These are phyloP conservation scores for Penicillium ochrochloron DNA, from an alignment of 495 filamentous ascomycete genomes.

Conservation along the genomic window DNA sequence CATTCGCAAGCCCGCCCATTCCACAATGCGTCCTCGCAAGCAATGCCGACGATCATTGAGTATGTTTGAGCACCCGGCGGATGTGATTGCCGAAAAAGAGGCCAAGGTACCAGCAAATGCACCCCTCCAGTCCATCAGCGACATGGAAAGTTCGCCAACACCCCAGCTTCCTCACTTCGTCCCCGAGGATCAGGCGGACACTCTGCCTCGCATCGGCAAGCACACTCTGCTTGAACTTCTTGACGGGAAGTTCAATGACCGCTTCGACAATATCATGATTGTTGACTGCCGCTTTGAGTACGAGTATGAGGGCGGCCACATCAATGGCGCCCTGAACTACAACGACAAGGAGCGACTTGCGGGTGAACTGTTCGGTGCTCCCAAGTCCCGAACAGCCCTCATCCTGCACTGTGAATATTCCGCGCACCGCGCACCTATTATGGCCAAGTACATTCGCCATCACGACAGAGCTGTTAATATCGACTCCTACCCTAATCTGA, in stretches of 20 bases:
- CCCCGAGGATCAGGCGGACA: slow-evolving; percentile 77
- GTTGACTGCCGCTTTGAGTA: slow-evolving; percentile 99
- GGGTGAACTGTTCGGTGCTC: slow-evolving; percentile 71
- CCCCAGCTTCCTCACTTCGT: slow-evolving; percentile 83
- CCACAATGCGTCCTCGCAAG: slow-evolving; percentile 77
- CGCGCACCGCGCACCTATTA: slow-evolving; percentile 93
- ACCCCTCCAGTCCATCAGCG: slow-evolving; percentile 73
- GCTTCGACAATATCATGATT: slow-evolving; percentile 77
- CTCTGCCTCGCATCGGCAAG: slow-evolving; percentile 83
- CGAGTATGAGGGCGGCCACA: slow-evolving; percentile 96
- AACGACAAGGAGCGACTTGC: slow-evolving; percentile 92
- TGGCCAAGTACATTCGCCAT: slow-evolving; percentile 78
- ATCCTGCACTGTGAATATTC: slow-evolving; percentile 99
- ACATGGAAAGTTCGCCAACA: slow-evolving; percentile 71
- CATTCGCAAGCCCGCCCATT: slow-evolving; percentile 71
- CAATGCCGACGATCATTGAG: slow-evolving; percentile 89
- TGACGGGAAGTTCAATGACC: slow-evolving; percentile 76
- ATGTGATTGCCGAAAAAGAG: slow-evolving; percentile 77
- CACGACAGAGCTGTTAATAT: slow-evolving; percentile 84
- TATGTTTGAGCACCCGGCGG: slow-evolving; percentile 93
- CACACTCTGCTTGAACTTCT: slow-evolving; percentile 81
- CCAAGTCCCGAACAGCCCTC: slow-evolving; percentile 72
- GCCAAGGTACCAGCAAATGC: slow-evolving; percentile 55
- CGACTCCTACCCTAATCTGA: slow-evolving; percentile 81
- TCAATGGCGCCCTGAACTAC: slow-evolving; percentile 88